Base-by-base conservation (phyloP, 1,284 basidiomycete genomes). In the Pseudozyma thailandica region DNA sequence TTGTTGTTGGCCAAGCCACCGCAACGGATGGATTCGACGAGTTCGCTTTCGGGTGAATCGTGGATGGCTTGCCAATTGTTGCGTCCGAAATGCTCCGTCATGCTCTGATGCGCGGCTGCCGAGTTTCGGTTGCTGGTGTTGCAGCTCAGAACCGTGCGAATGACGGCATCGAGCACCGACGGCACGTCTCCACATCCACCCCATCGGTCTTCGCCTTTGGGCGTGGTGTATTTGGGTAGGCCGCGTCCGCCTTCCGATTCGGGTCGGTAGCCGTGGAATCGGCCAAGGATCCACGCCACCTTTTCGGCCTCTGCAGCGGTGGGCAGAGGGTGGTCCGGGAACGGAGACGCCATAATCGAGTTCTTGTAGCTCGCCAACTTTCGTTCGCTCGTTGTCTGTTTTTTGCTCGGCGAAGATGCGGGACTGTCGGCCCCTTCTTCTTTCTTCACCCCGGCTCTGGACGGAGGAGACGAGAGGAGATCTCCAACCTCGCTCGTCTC, bases 1-100 rank as follows among this genome's bases (percentile, higher is more conserved):
- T 92, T 92, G 82, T 88, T 89, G 73, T 89, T 89, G 41, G 90
- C 90, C 7, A 92, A 85, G 0, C 91, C 91, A 13, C 90, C 91
- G 20, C 86, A 87, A 39, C 86, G 85, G 57, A 92, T 89, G 0
- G 89, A 86, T 6, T 89, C 87, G 5, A 87, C 87, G 21, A 92
- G 83, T 44, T 85, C 85, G 5, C 83, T 84, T 43, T 84, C 84
- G 1, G 86, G 85, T 1, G 89, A 88, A 0, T 76, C 63, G 1
- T 87, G 88, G 48, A 92, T 88, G 1, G 86, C 87, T 16, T 85
- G 84, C 75, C 90, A 91, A 55, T 89, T 86, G 30, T 87, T 86
- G 4, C 84, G 84, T 2, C 90, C 89, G 70, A 90, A 92, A 16
- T 80, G 81, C 2, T 82, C 79, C 62, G 90, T 89, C 53, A 91